Conservation (phyloP, 768 basidiomycete species). For the Leucosporidium scottii region DNA sequence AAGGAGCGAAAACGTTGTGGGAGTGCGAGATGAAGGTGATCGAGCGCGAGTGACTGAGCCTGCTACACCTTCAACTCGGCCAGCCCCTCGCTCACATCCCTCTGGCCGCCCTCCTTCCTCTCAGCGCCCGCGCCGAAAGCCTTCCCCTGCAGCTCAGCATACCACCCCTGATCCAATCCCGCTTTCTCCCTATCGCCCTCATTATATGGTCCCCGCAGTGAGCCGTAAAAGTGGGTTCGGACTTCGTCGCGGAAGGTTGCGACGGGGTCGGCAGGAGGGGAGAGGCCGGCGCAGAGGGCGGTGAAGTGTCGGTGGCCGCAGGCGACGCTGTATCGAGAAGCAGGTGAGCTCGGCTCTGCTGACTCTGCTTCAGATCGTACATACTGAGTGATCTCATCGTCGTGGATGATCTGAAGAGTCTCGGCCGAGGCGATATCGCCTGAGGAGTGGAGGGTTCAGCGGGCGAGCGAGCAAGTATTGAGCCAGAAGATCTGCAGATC, state of each 20-base stretch:
- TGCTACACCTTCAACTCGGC: too few relatives aligned
- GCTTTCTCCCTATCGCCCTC: slow-evolving; percentile 63
- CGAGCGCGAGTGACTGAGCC: too few relatives aligned
- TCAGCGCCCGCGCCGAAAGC: slow-evolving; percentile 4
- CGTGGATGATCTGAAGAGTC: slow-evolving; percentile 67
- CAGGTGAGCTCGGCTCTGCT: too few relatives aligned
- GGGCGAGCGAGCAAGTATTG: too few relatives aligned
- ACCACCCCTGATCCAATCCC: slow-evolving; percentile 64
- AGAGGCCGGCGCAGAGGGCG: slow-evolving; percentile 27
- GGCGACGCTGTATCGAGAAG: too few relatives aligned
- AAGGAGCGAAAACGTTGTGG: too few relatives aligned
- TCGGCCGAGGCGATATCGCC: slow-evolving; percentile 47
- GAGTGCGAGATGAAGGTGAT: too few relatives aligned
- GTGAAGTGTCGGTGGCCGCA: slow-evolving; percentile 43
- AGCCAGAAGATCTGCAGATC: slow-evolving; percentile 39
- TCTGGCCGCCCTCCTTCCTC: background rate
- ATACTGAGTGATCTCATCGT: slow-evolving; percentile 25
- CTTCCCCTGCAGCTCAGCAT: slow-evolving; percentile 63
- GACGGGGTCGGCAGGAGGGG: slow-evolving; percentile 51
- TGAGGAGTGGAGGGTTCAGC: too few relatives aligned
- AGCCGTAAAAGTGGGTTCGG: slow-evolving; percentile 60
- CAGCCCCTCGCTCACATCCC: too few relatives aligned
- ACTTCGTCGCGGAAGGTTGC: slow-evolving; percentile 65
- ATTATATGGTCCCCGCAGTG: slow-evolving; percentile 71
- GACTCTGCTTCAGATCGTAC: too few relatives aligned